phyloP scores from a whole-genome alignment of 805 yeast genomes.

The Debaryomyces prosopidis region DNA sequence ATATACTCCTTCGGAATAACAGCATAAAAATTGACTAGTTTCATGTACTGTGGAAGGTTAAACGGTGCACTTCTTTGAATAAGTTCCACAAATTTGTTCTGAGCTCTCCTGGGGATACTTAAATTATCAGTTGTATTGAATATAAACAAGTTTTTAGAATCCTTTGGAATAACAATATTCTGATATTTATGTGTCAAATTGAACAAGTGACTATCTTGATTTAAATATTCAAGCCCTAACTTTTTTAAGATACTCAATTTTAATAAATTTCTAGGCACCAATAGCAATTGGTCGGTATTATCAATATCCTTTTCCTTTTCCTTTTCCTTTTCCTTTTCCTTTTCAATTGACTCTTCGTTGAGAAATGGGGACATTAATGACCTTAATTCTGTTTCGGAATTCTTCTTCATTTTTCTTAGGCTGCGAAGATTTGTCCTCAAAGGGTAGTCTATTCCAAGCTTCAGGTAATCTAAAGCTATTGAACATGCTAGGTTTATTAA shows the following conservation, averaged over 20 bases:
- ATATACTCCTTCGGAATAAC: slow-evolving; percentile 32
- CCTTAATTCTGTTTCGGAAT: slow-evolving; percentile 12
- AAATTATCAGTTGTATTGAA: slow-evolving; percentile 32
- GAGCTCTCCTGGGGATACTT: slow-evolving; percentile 7
- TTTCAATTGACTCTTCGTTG: not conserved
- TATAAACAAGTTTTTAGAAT: slow-evolving; percentile 34
- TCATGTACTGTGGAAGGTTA: slow-evolving; percentile 31
- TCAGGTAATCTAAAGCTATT: not conserved
- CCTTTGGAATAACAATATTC: slow-evolving; percentile 28
- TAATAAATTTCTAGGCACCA: slow-evolving; percentile 27
- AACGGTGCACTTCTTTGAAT: slow-evolving; percentile 39
- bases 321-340: not conserved
- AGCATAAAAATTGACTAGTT: slow-evolving; percentile 37
- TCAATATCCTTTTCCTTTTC: not conserved
- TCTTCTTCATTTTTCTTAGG: slow-evolving; percentile 8
- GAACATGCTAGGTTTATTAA: not conserved
- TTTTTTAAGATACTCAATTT: slow-evolving; percentile 16
- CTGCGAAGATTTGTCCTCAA: slow-evolving; percentile 7
- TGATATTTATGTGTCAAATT: slow-evolving; percentile 8
- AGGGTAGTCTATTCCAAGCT: not conserved
- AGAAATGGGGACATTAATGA: slow-evolving; percentile 7
- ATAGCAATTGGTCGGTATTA: slow-evolving; percentile 16
- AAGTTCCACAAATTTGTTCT: slow-evolving; percentile 20
- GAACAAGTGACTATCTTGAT: slow-evolving; percentile 5
- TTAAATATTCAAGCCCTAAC: slow-evolving; percentile 23